These are phyloP conservation scores for Kuraishia cidri DNA, from an alignment of 805 yeast species.

Conservation along the genomic window DNA sequence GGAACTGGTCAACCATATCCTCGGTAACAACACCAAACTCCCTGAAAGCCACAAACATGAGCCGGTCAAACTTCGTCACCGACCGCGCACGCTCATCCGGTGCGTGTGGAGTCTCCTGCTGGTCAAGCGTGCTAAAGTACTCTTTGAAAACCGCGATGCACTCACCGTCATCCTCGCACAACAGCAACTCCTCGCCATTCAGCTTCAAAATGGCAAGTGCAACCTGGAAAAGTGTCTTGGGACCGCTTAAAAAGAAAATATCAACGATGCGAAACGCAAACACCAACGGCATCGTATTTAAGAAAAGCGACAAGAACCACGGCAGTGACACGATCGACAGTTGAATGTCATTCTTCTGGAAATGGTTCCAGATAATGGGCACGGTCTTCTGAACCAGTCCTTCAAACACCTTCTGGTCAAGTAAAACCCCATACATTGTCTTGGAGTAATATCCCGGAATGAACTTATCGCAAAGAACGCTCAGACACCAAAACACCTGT, in stretches of 20 bases:
- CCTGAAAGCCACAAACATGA: slow-evolving; percentile 84
- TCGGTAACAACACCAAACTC: slow-evolving; percentile 82
- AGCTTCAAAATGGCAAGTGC: slow-evolving; percentile 85
- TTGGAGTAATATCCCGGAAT: slow-evolving; percentile 95
- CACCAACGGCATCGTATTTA: slow-evolving; percentile 90
- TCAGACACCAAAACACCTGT: slow-evolving; percentile 92
- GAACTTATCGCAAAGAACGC: slow-evolving; percentile 69
- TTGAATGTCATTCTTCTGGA: slow-evolving; percentile 74
- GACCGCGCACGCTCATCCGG: slow-evolving; percentile 52
- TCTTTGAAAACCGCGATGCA: slow-evolving; percentile 80
- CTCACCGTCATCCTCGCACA: slow-evolving; percentile 85
- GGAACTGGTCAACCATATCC: slow-evolving; percentile 55
- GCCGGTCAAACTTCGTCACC: slow-evolving; percentile 80
- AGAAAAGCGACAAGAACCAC: slow-evolving; percentile 88
- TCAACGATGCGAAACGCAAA: slow-evolving; percentile 90
- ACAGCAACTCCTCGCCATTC: slow-evolving; percentile 76
- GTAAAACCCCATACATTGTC: slow-evolving; percentile 93
- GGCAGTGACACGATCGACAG: slow-evolving; percentile 89
- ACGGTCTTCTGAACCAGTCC: slow-evolving; percentile 79
- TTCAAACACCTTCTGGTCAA: slow-evolving; percentile 93
- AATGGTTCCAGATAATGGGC: slow-evolving; percentile 84
- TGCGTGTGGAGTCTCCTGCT: slow-evolving; percentile 69
- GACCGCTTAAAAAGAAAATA: slow-evolving; percentile 83
- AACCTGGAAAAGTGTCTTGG: slow-evolving; percentile 83
- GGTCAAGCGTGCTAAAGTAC: slow-evolving; percentile 70